These are phyloP conservation scores for Botryotinia globosa DNA, from an alignment of 2,329 filamentous ascomycete species.

Conservation along the genomic window DNA sequence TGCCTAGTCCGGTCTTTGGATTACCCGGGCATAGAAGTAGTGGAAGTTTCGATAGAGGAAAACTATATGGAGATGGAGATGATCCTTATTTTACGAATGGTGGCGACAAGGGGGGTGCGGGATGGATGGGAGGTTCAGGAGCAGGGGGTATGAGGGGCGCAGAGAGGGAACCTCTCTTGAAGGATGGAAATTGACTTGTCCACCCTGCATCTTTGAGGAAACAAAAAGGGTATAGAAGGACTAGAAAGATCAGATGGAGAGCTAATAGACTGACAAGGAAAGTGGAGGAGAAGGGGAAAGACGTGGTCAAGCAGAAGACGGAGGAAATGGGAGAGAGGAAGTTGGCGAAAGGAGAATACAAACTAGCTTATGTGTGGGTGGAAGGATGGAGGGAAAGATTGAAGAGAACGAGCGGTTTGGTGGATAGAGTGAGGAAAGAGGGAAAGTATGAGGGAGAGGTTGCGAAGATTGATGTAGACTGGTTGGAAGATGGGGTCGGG, in stretches of 20 bases:
- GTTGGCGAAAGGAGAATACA: constrained; percentile 16
- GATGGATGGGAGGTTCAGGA: not conserved
- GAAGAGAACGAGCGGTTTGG: constrained; percentile 27
- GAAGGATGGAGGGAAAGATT: constrained; percentile 29
- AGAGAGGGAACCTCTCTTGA: constrained; percentile 10
- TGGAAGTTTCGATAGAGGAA: constrained; percentile 4
- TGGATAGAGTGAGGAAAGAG: constrained; percentile 24
- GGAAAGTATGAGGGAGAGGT: not conserved
- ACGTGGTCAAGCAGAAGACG: not conserved
- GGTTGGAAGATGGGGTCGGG: not conserved
- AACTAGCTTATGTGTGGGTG: constrained; percentile 28
- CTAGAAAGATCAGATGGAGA: not conserved
- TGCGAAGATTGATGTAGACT: not conserved
- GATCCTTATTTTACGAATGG: not conserved
- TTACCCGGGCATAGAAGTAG: not conserved
- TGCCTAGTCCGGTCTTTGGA: not conserved
- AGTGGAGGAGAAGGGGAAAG: not conserved
- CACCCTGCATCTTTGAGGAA: not conserved
- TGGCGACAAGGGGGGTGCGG: not conserved
- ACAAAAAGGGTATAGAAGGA: not conserved
- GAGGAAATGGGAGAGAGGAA: constrained; percentile 5
- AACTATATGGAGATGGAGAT: not conserved
- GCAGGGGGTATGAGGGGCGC: not conserved
- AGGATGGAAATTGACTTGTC: constrained; percentile 6
- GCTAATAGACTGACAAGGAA: not conserved